phyloP scores from a whole-genome alignment of 495 filamentous ascomycete genomes.

The Trichocladium uniseriatum region DNA sequence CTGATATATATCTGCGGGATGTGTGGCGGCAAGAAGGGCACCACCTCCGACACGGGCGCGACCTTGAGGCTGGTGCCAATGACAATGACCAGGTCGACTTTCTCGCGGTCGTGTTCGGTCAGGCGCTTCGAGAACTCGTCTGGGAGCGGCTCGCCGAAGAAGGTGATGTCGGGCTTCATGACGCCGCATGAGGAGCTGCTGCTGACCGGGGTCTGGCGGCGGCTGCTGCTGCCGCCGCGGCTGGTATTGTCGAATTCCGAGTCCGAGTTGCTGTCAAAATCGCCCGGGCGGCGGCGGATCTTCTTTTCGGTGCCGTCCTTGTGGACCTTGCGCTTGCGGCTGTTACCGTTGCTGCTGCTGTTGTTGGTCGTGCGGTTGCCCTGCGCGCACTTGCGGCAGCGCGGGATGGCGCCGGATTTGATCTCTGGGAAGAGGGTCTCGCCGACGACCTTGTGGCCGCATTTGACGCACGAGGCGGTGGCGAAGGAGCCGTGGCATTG shows the following conservation, averaged over 20 bases:
- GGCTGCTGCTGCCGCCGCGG: constrained; percentile 39
- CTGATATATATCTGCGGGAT: constrained; percentile 94
- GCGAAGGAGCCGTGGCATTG: constrained; percentile 97
- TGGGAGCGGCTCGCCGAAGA: constrained; percentile 88
- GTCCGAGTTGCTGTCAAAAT: constrained; percentile 63
- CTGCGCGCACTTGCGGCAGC: constrained; percentile 52
- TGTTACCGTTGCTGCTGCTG: constrained; percentile 10
- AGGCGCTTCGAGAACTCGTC: constrained; percentile 76
- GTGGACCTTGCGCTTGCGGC: constrained; percentile 67
- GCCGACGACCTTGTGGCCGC: constrained; percentile 63
- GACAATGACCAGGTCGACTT: constrained; percentile 86
- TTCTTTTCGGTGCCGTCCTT: constrained; percentile 50
- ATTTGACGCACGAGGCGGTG: constrained; percentile 82
- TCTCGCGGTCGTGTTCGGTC: constrained; percentile 63
- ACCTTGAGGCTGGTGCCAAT: constrained; percentile 97
- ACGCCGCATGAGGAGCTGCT: constrained; percentile 45
- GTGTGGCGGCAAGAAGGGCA: constrained; percentile 62
- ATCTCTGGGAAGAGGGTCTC: constrained; percentile 71
- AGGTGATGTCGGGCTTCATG: constrained; percentile 99
- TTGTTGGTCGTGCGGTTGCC: constrained; percentile 32
- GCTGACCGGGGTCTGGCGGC: constrained; percentile 21
- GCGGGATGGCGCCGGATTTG: constrained; percentile 58
- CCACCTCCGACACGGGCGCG: constrained; percentile 86
- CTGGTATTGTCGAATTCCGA: constrained; percentile 46
- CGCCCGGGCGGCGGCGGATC: constrained; percentile 45